Evolutionary conservation across 768 basidiomycete species (phyloP).

Genomic region (Podaxis mareebaensis): DNA sequence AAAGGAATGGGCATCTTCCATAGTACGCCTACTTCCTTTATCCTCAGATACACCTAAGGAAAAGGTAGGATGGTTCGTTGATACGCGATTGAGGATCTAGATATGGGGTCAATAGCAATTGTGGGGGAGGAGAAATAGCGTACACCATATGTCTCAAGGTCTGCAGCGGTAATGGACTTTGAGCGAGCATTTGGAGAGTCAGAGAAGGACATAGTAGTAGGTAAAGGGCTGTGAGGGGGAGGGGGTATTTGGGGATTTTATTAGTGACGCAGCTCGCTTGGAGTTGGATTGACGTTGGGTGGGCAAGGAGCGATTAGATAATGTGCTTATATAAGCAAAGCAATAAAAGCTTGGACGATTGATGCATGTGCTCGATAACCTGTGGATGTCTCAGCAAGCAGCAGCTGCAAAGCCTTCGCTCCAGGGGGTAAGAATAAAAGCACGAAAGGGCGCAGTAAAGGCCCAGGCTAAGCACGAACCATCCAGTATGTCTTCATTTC

Average conservation of each 20-base stretch:
- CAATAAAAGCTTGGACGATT: constrained; percentile 10
- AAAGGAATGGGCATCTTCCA: constrained; percentile 98
- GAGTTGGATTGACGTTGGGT: background rate
- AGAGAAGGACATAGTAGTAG: constrained; percentile 39
- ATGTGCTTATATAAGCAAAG: constrained; percentile 6
- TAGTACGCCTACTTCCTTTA: constrained; percentile 85
- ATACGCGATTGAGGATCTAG: constrained; percentile 77
- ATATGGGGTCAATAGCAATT: constrained; percentile 5
- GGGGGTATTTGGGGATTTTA: constrained; percentile 3
- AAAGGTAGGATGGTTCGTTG: constrained; percentile 62
- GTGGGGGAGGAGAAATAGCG: constrained; percentile 25
- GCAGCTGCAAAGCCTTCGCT: constrained; percentile 84
- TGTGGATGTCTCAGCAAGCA: constrained; percentile 94
- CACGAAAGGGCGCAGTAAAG: constrained; percentile 90
- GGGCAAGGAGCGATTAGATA: constrained; percentile 16
- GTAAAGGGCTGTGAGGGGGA: background rate
- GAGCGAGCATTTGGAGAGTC: constrained; percentile 79
- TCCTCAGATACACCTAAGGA: constrained; percentile 80
- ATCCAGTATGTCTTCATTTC: constrained; percentile 43
- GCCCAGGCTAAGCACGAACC: constrained; percentile 95
- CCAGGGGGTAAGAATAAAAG: constrained; percentile 91
- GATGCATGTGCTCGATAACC: constrained; percentile 24
- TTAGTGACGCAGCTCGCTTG: constrained; percentile 17
- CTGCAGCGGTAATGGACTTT: constrained; percentile 78
- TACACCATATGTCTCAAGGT: constrained; percentile 78